Evolutionary conservation across 2,329 filamentous ascomycete genomes (phyloP).

Genomic region (Fusarium papillatum): DNA sequence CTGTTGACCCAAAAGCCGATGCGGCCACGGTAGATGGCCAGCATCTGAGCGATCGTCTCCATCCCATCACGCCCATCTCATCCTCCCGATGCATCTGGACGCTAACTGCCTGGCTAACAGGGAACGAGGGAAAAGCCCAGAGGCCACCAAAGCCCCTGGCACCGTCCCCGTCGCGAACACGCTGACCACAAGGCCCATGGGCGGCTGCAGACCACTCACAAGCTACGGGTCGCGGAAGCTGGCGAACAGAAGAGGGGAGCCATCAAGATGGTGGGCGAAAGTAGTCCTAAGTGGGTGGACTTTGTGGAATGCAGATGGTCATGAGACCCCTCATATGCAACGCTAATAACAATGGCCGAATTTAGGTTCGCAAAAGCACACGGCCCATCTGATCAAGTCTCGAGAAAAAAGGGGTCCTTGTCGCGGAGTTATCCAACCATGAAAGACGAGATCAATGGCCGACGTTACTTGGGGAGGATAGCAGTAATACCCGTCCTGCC

Average conservation of each 20-base stretch:
- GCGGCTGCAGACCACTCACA: conserved; percentile 36
- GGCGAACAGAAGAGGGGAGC: conserved; percentile 32
- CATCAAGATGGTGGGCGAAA: conserved; percentile 37
- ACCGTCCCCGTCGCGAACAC: conserved; percentile 20
- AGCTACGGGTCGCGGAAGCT: conserved; percentile 28
- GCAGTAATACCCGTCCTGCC: conserved; percentile 4
- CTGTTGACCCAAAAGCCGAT: conserved; percentile 27
- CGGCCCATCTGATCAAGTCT: conserved; percentile 43
- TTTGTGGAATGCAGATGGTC: conserved; percentile 46
- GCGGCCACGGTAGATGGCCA: conserved; percentile 26
- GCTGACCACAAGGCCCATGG: conserved; percentile 30
- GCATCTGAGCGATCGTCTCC: conserved; percentile 13
- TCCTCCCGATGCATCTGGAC: conserved; percentile 20
- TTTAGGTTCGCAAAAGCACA: conserved; percentile 46
- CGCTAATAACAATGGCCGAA: conserved; percentile 45
- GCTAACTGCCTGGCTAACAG: conserved; percentile 1
- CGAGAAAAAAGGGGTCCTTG: conserved; percentile 36
- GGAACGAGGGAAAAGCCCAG: neutral
- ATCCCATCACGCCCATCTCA: conserved; percentile 27
- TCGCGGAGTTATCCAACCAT: conserved; percentile 38
- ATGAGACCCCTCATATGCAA: conserved; percentile 47
- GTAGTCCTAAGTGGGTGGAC: conserved; percentile 38
- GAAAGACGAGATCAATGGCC: neutral
- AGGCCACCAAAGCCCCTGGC: conserved; percentile 30
- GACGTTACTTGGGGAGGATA: conserved; percentile 1